These are phyloP conservation scores for Geranium incanum DNA, from an alignment of 441 rosid species.

Conservation along the genomic window DNA sequence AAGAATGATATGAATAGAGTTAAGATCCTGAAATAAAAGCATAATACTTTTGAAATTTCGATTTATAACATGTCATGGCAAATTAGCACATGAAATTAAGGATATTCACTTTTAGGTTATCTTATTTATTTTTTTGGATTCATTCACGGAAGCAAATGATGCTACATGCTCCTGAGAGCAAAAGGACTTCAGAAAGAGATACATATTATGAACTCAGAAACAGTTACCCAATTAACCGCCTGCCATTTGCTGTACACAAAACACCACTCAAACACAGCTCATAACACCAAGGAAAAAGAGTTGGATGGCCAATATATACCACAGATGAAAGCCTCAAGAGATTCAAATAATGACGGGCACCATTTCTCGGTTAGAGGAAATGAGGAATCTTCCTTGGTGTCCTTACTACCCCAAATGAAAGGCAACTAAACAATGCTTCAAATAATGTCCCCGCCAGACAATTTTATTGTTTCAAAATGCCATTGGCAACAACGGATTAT, in stretches of 20 bases:
- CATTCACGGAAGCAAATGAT: too few relatives aligned
- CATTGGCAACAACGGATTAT: background rate
- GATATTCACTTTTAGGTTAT: background rate
- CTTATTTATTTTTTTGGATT: background rate
- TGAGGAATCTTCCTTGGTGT: background rate
- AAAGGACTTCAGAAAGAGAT: too few relatives aligned
- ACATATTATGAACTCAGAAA: too few relatives aligned
- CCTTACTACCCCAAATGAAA: background rate
- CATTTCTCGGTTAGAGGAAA: background rate
- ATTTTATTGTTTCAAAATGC: background rate
- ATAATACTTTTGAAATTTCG: background rate
- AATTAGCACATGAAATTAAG: background rate
- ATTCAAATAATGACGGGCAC: background rate
- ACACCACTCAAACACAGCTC: background rate
- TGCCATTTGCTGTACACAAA: background rate
- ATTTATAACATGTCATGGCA: background rate
- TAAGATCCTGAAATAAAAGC: background rate
- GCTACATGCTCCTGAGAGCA: background rate
- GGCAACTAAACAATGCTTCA: background rate
- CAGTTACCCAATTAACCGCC: background rate
- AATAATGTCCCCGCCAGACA: background rate
- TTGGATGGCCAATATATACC: background rate
- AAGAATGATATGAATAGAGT: conserved; percentile 2
- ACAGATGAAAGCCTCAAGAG: background rate
- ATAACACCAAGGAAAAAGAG: background rate